Conservation (phyloP, 345 rosid genomes). For the Citrus unshiu region DNA sequence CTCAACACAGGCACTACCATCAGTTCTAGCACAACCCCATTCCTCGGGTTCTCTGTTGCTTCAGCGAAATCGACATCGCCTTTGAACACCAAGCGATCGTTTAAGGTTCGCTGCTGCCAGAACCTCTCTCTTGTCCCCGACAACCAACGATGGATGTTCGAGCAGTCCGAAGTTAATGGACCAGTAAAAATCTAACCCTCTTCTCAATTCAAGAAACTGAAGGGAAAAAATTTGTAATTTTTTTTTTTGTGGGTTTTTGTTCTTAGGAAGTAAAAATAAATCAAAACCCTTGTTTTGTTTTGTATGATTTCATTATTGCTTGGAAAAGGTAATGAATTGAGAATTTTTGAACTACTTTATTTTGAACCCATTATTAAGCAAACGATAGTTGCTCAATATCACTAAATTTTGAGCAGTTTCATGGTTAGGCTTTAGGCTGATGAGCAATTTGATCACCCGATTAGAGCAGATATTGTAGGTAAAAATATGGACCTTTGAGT, state of each 20-base stretch:
- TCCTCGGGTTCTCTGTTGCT: constrained; percentile 41
- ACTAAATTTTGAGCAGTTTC: not conserved
- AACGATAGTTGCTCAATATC: not conserved
- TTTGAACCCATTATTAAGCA: not conserved
- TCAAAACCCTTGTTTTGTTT: not conserved
- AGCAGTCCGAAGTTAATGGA: constrained; percentile 58
- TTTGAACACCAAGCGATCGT: constrained; percentile 23
- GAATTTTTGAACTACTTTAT: no score
- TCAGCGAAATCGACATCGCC: constrained; percentile 15
- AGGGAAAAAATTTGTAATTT: not conserved
- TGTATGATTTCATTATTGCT: not conserved
- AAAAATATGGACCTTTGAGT: not conserved
- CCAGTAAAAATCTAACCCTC: constrained; percentile 37
- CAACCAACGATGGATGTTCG: constrained; percentile 78
- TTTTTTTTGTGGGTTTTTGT: not conserved
- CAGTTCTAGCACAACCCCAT: constrained; percentile 24
- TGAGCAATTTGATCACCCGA: not conserved
- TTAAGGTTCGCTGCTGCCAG: constrained; percentile 53
- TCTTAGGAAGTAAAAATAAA: not conserved
- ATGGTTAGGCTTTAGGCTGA: not conserved
- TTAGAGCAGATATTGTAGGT: not conserved
- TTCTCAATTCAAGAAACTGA: not conserved
- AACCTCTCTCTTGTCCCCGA: constrained; percentile 46
- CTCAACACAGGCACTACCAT: not conserved
- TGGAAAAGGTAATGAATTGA: not conserved